These are phyloP conservation scores for Exophiala alcalophila DNA, from an alignment of 2,329 filamentous ascomycete species.

Conservation along the genomic window DNA sequence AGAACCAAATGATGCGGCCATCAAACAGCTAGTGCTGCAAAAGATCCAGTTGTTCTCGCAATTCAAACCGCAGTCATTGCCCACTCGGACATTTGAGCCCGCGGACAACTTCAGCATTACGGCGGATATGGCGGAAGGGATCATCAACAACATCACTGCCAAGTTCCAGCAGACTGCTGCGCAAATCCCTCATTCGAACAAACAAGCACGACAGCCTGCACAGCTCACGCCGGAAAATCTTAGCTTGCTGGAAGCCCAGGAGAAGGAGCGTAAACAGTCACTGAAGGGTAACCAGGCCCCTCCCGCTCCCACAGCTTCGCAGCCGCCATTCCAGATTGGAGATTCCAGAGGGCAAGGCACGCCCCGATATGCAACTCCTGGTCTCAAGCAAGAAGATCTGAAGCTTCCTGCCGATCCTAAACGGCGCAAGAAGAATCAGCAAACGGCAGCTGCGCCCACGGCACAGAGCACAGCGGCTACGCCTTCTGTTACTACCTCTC, in stretches of 20 bases:
- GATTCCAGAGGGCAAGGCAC: slow-evolving; percentile 34
- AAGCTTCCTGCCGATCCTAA: slow-evolving; percentile 55
- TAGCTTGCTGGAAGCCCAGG: slow-evolving; percentile 22
- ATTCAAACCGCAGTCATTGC: slow-evolving; percentile 37
- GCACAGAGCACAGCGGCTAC: slow-evolving; percentile 28
- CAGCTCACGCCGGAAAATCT: slow-evolving; percentile 28
- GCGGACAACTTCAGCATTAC: slow-evolving; percentile 45
- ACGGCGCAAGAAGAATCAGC: slow-evolving; percentile 53
- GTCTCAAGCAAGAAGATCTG: slow-evolving; percentile 56
- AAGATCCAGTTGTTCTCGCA: slow-evolving; percentile 47
- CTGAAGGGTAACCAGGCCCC: slow-evolving; percentile 44
- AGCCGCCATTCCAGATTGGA: slow-evolving; percentile 58
- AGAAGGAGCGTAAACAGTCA: slow-evolving; percentile 33
- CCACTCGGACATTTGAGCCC: slow-evolving; percentile 41
- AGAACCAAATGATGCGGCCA: slow-evolving; percentile 38
- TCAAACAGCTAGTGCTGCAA: slow-evolving; percentile 32
- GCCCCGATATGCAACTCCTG: slow-evolving; percentile 45
- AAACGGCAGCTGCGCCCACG: slow-evolving; percentile 30
- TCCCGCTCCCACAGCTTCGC: slow-evolving; percentile 49
- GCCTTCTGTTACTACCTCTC: slow-evolving; percentile 32
- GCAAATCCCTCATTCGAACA: slow-evolving; percentile 47
- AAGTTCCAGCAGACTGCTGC: slow-evolving; percentile 40
- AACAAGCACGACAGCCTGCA: slow-evolving; percentile 40
- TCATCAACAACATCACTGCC: slow-evolving; percentile 40
- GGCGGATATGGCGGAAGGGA: slow-evolving; percentile 38